Evolutionary conservation across 2,329 filamentous ascomycete species (phyloP), one percentile per base, ranked within the genome.

Genomic region (Xylariaceae sp.): DNA sequence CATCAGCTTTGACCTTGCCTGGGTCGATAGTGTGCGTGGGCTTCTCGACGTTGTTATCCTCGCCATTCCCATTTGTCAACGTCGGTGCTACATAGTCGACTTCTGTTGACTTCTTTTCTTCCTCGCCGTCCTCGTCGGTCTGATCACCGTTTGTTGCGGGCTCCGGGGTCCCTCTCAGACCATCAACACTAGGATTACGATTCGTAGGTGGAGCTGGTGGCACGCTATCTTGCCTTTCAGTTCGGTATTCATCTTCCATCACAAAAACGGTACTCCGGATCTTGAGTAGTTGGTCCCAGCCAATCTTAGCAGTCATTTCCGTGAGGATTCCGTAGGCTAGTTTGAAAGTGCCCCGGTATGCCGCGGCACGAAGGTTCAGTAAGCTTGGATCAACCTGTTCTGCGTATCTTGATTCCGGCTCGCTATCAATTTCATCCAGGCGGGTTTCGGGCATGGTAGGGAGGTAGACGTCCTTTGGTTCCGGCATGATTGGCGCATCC

Each of bases 171-270:
- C 89, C 88, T 54, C 87, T 87, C 44, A 96, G 79, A 48, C 87
- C 89, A 64, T 92, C 88, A 44, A 88, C 90, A 77, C 91, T 95
- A 47, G 92, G 84, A 71, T 89, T 92, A 44, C 89, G 85, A 67
- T 86, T 88, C 20, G 74, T 73, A 56, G 76, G 69, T 51, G 74
- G 75, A 44, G 74, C 69, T 16, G 77, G 71, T 47, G 78, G 74
- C 18, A 77, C 76, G 20, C 79, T 74, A 59, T 88, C 85, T 54
- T 90, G 87, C 74, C 90, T 91, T 75, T 98, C 95, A 54, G 88
- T 89, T 47, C 95, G 87, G 71, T 99, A 99, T 73, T 99, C 95
- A 70, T 99, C 95, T 73, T 99, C 95, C 95, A 99, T 99, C 47
- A 99, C 95, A 67, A 99, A 99, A 1, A 99, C 95, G 61, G 93